These are phyloP conservation scores for Trametes meyenii DNA, from an alignment of 768 basidiomycete species.

Conservation along the genomic window DNA sequence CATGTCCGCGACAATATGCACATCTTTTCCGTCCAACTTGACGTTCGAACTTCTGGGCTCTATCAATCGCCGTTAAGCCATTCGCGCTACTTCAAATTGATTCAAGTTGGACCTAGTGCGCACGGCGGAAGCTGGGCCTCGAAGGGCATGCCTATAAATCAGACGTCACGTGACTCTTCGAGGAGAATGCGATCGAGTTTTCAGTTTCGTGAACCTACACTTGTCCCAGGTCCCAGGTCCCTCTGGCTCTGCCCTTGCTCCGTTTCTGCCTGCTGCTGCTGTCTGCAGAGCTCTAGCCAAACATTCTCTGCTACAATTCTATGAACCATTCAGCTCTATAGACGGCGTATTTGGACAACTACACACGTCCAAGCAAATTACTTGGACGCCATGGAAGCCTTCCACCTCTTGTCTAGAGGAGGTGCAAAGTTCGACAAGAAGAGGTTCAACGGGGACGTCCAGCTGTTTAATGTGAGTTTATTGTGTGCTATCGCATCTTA, in stretches of 20 bases:
- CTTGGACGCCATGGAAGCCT: constrained; percentile 68
- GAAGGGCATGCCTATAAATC: too few relatives aligned
- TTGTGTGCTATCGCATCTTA: background rate
- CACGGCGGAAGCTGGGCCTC: too few relatives aligned
- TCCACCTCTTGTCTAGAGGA: constrained; percentile 87
- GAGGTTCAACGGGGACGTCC: constrained; percentile 67
- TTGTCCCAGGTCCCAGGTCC: background rate
- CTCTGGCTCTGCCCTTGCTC: background rate
- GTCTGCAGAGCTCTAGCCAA: too few relatives aligned
- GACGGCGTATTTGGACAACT: background rate
- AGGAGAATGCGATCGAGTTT: background rate
- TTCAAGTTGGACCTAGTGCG: too few relatives aligned
- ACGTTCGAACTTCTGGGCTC: too few relatives aligned
- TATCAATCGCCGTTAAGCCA: too few relatives aligned
- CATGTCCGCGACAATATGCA: background rate
- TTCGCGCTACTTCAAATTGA: too few relatives aligned
- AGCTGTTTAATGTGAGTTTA: constrained; percentile 64
- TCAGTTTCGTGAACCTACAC: background rate
- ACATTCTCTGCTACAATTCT: too few relatives aligned
- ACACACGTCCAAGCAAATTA: background rate
- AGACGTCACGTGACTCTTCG: background rate
- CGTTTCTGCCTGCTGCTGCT: background rate
- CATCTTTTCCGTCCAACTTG: too few relatives aligned
- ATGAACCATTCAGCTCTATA: too few relatives aligned
- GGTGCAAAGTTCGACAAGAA: constrained; percentile 81